Percentiles rank a stretch among this genome's conserved stretches.
phyloP scores from a whole-genome alignment of 306 rosid genomes.

The Dryas alaskensis region DNA sequence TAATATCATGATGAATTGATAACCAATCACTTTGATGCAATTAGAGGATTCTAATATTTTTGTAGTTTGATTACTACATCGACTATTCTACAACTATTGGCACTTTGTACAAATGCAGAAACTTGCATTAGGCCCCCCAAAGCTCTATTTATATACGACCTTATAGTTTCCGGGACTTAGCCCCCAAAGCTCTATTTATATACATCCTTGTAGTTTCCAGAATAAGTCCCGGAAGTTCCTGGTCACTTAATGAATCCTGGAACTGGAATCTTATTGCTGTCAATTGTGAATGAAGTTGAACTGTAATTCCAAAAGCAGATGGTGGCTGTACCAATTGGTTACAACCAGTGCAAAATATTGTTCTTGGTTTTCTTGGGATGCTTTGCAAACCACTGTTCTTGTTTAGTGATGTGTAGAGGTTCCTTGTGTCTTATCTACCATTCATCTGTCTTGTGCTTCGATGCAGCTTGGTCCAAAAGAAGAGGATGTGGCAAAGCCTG shows the following conservation, averaged over 20 bases:
- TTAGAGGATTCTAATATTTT: not conserved
- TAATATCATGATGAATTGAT: not conserved
- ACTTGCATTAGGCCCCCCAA: not conserved
- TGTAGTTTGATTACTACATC: not conserved
- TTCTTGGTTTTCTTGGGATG: not conserved
- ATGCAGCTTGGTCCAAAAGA: slow-evolving; percentile 96
- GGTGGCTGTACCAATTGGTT: not conserved
- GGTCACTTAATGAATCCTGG: not conserved
- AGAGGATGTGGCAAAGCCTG: slow-evolving; percentile 73
- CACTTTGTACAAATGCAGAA: not conserved
- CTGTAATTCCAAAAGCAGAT: not conserved
- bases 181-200: too few species aligned
- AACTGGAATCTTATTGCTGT: not conserved
- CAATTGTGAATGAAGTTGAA: not conserved
- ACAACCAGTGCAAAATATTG: not conserved
- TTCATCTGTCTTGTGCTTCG: slow-evolving; percentile 14
- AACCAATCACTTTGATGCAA: not conserved
- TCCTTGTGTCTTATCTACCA: not conserved
- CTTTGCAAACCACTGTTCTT: not conserved
- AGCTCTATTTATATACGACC: too few species aligned
- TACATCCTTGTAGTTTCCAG: too few species aligned
- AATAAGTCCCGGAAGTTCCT: not conserved
- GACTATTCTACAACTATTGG: not conserved
- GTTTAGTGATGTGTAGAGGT: not conserved
- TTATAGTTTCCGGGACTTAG: too few species aligned